Percentiles rank a stretch among this genome's conserved stretches.
Conservation (phyloP, 257 asterid genomes). For the Datura wrightii region DNA sequence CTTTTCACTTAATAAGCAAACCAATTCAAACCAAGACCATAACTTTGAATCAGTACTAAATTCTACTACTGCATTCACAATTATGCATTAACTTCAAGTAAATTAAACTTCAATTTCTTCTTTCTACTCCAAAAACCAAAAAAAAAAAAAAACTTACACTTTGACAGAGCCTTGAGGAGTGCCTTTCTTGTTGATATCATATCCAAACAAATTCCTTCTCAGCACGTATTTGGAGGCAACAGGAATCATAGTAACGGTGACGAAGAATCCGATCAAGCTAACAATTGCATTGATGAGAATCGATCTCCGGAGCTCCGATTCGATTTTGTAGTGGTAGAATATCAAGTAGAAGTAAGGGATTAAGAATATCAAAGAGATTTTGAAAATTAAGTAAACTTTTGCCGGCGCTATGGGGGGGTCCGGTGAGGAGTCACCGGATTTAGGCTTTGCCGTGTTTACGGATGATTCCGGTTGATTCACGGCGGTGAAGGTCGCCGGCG, state of each 20-base stretch:
- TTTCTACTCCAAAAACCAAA: background rate
- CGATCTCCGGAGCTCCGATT: slow-evolving; percentile 63
- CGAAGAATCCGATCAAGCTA: slow-evolving; percentile 65
- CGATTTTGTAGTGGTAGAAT: slow-evolving; percentile 60
- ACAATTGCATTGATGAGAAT: slow-evolving; percentile 63
- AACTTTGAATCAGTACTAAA: background rate
- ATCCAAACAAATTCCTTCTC: slow-evolving; percentile 83
- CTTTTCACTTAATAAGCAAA: background rate
- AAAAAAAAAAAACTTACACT: slow-evolving; percentile 63
- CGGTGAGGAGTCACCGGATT: slow-evolving; percentile 30
- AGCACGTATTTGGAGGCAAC: slow-evolving; percentile 78
- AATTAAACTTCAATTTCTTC: background rate
- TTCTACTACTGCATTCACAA: background rate
- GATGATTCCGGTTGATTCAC: slow-evolving; percentile 23
- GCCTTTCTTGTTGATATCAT: slow-evolving; percentile 88
- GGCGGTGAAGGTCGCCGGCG: slow-evolving; percentile 35
- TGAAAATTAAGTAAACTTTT: slow-evolving; percentile 55
- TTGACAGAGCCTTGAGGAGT: slow-evolving; percentile 89
- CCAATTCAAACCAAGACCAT: background rate
- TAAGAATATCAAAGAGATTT: slow-evolving; percentile 50
- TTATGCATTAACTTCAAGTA: slow-evolving; percentile 7
- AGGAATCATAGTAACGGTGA: slow-evolving; percentile 72
- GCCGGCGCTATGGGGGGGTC: slow-evolving; percentile 71
- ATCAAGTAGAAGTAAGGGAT: slow-evolving; percentile 73
- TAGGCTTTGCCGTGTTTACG: slow-evolving; percentile 38